Evolutionary conservation across 176 grass and related monocot species (phyloP).

Genomic region (Cymbopogon citratus): DNA sequence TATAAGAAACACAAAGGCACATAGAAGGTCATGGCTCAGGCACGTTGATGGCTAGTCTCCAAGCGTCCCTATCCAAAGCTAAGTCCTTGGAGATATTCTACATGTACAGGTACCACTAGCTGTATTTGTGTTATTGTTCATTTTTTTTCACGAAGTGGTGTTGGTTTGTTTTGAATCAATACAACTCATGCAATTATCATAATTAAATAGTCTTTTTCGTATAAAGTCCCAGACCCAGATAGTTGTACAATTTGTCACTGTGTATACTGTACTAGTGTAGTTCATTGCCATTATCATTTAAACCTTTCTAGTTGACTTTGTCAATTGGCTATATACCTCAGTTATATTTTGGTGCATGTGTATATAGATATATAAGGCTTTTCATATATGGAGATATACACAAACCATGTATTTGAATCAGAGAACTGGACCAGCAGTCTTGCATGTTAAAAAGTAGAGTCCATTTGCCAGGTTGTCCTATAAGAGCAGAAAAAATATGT

Average conservation of each 20-base stretch:
- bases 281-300: background rate
- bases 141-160: background rate
- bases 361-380: too few relatives aligned
- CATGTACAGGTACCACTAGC: too few relatives aligned
- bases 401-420: background rate
- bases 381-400: background rate
- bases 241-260: background rate
- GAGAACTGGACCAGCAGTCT: background rate
- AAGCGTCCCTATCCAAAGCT: too few relatives aligned
- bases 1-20: too few relatives aligned
- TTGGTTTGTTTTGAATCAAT: background rate
- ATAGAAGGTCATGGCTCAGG: too few relatives aligned
- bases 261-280: background rate
- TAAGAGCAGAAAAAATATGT: background rate
- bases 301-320: background rate
- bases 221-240: background rate
- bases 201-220: background rate
- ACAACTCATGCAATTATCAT: background rate
- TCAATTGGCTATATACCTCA: background rate
- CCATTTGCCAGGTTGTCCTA: slow-evolving; percentile 23
- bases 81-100: too few relatives aligned
- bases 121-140: background rate
- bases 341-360: too few relatives aligned
- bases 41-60: too few relatives aligned
- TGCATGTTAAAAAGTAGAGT: background rate